Evolutionary conservation across 2,329 filamentous ascomycete species (phyloP), one percentile per base, ranked within the genome.

Genomic region (Pseudogymnoascus sp.): DNA sequence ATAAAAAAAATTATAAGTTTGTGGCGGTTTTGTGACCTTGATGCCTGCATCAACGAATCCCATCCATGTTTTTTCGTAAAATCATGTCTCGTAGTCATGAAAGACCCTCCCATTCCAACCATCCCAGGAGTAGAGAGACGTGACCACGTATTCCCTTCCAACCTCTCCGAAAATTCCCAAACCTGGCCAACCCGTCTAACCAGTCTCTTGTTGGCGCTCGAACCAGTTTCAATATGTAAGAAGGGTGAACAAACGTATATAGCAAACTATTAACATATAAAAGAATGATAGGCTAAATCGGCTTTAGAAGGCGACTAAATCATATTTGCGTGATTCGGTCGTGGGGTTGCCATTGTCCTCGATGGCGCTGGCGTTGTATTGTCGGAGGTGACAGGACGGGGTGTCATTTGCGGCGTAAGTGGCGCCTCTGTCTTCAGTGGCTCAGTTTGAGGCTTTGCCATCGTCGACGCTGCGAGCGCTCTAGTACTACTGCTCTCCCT

Each of bases 401-500:
- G 72, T 2, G 76, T 76, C 69, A 75, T 74, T 63, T 80, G 78
- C 18, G 80, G 79, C 13, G 80, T 80, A 62, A 74, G 68, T 15
- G 65, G 76, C 27, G 74, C 71, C 66, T 83, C 79, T 25, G 73
- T 71, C 70, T 80, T 81, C 2, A 29, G 48, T 13, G 35, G n/a
- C 12, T 55, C 48, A 4, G 48, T 55, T 33, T 55, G 48, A 45
- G 78, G 74, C 70, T 79, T 83, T 7, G 76, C 72, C 70, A 77
- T 77, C 61, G 74, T 76, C 29, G 76, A 72, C 25, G 69, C 70
- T 55, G 68, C 70, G 1, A 71, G 42, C 12, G 67, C 72, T 64
- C 71, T 66, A 52, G 70, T 71, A 67, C 85, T 80, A 67, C 78
- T 83, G 69, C 78, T 85, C 70, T 88, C 86, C 52, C 87, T 80